Percentiles rank a stretch among this genome's conserved stretches.
Conservation (phyloP, 2,329 filamentous ascomycete species). For the Bertia moriformis region DNA sequence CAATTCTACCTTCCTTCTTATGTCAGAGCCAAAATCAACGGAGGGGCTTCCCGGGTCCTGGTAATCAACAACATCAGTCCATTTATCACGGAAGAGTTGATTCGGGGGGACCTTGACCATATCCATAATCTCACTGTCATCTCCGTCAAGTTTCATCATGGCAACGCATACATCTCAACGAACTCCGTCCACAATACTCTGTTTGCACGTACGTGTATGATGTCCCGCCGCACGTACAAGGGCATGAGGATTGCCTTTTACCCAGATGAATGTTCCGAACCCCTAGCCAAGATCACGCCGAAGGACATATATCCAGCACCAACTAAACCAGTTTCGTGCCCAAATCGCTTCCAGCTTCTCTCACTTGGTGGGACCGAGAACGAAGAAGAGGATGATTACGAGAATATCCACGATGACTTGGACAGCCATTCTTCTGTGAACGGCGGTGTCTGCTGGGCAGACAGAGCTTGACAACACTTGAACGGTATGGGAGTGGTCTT, state of each 20-base stretch:
- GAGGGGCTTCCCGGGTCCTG: conserved; percentile 61
- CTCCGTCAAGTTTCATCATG: conserved; percentile 40
- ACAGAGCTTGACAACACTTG: no score
- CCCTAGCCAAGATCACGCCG: conserved; percentile 21
- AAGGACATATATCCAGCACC: conserved; percentile 10
- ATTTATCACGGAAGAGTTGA: conserved; percentile 43
- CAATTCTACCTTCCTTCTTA: conserved; percentile 54
- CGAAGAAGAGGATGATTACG: conserved; percentile 15
- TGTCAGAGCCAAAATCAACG: conserved; percentile 46
- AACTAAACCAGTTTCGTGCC: conserved; percentile 22
- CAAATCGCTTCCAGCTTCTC: conserved; percentile 50
- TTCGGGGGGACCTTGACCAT: conserved; percentile 65
- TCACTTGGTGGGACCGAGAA: conserved; percentile 29
- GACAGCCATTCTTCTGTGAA: conserved; percentile 5
- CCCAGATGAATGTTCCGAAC: conserved; percentile 56
- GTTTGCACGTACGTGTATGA: conserved; percentile 67
- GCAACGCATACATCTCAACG: conserved; percentile 54
- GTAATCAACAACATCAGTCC: conserved; percentile 45
- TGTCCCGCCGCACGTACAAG: conserved; percentile 53
- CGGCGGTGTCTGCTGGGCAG: conserved; percentile 4
- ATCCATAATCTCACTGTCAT: conserved; percentile 68
- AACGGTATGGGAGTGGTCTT: no score
- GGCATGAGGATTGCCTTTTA: conserved; percentile 57
- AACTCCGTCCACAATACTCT: conserved; percentile 67
- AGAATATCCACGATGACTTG: conserved; percentile 3